Evolutionary conservation across 176 grass and related monocot genomes (phyloP).

Genomic region (Avena insularis): DNA sequence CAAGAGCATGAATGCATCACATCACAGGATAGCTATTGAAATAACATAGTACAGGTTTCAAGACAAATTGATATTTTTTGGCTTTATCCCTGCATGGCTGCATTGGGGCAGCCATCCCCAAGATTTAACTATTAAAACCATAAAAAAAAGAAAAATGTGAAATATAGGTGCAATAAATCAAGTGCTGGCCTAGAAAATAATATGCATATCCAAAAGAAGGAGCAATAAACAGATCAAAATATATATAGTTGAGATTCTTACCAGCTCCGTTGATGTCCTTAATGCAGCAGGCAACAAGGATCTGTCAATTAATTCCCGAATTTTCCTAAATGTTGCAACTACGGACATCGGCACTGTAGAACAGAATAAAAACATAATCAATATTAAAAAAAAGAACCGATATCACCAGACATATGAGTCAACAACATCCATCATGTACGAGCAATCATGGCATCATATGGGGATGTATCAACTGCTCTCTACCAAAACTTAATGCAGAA

Average conservation of each 20-base stretch:
- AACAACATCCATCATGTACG: background rate
- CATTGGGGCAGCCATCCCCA: slow-evolving; percentile 8
- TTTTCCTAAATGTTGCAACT: slow-evolving; percentile 92
- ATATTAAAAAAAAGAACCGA: background rate
- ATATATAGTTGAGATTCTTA: slow-evolving; percentile 52
- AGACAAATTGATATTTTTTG: slow-evolving; percentile 7
- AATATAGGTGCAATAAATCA: slow-evolving; percentile 1
- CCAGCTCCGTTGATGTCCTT: slow-evolving; percentile 80
- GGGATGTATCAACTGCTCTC: slow-evolving; percentile 9
- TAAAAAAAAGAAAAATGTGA: background rate
- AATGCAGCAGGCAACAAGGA: slow-evolving; percentile 80
- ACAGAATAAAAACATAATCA: slow-evolving; percentile 26
- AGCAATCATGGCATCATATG: background rate
- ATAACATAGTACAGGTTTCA: background rate
- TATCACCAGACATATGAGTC: background rate
- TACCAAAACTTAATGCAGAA: background rate
- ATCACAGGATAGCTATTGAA: slow-evolving; percentile 22
- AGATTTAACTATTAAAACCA: slow-evolving; percentile 7
- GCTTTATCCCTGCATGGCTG: slow-evolving; percentile 17
- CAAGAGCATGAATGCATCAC: slow-evolving; percentile 12
- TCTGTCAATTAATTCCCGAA: slow-evolving; percentile 75
- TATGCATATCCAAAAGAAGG: slow-evolving; percentile 1
- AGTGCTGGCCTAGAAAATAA: background rate
- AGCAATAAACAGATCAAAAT: background rate
- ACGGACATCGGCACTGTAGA: slow-evolving; percentile 87